phyloP scores from a whole-genome alignment of 805 yeast species.

The Saturnispora silvae region DNA sequence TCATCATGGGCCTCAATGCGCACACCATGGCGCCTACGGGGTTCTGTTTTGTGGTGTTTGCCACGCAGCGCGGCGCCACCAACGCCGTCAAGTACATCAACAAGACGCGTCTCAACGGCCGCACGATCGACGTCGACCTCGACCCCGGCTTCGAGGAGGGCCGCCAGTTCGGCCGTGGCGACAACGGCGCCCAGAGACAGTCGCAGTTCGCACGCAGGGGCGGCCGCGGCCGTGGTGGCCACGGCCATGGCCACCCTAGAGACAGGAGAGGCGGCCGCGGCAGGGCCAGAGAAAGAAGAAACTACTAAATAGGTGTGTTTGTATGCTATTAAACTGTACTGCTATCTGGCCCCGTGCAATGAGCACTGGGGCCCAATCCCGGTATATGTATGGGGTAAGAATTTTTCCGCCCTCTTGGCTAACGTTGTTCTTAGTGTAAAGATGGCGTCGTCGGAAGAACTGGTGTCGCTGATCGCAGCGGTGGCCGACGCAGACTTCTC shows the following conservation, averaged over 20 bases:
- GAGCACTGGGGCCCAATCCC: no score
- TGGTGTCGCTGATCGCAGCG: no score
- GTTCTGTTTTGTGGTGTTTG: conserved; percentile 83
- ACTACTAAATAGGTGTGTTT: no score
- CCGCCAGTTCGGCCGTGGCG: conserved; percentile 90
- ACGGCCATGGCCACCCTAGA: conserved; percentile 14
- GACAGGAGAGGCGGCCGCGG: not conserved
- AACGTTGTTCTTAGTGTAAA: no score
- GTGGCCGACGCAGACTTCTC: no score
- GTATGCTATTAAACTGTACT: no score
- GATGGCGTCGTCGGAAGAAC: no score
- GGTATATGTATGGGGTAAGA: no score
- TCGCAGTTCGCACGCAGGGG: conserved; percentile 11
- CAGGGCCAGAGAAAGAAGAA: not conserved
- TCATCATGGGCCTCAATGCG: conserved; percentile 92
- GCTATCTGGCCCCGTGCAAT: no score
- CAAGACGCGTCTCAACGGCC: conserved; percentile 76
- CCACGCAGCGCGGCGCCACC: conserved; percentile 57
- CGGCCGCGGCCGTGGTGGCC: conserved; percentile 9
- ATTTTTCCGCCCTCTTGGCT: no score
- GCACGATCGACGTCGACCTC: conserved; percentile 71
- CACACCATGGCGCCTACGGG: conserved; percentile 92
- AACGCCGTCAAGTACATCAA: conserved; percentile 76
- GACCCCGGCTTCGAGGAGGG: conserved; percentile 97
- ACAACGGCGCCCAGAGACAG: conserved; percentile 76